A percentile compares a stretch with the other conserved stretches of the same genome.
Conservation (phyloP, 2,329 filamentous ascomycete species). For the Penicillium polonicum region DNA sequence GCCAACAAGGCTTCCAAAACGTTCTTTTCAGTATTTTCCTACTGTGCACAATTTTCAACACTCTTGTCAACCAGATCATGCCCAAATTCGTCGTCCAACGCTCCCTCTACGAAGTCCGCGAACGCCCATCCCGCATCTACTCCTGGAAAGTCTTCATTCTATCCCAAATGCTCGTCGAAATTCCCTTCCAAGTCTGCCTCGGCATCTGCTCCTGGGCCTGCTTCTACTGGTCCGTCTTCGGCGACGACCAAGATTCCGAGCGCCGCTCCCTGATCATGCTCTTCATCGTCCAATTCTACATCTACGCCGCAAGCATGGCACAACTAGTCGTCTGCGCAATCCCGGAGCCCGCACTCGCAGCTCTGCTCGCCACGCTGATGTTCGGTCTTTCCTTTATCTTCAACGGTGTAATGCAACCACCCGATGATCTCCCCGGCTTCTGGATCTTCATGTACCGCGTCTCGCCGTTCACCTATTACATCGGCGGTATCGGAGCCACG, state of each 20-base stretch:
- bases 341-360: constrained; percentile 15
- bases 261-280: constrained; percentile 19
- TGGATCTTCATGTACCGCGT: constrained; percentile 62
- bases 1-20: constrained; percentile 74
- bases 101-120: constrained; percentile 76
- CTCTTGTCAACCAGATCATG: constrained; percentile 59
- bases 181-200: constrained; percentile 69
- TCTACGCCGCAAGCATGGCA: constrained; percentile 20
- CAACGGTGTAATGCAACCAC: constrained; percentile 61
- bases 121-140: constrained; percentile 78
- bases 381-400: constrained; percentile 21
- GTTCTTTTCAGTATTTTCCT: constrained; percentile 84
- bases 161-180: constrained; percentile 77
- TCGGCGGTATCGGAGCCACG: constrained; percentile 64
- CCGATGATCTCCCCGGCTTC: constrained; percentile 63
- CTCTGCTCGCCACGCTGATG: constrained; percentile 20
- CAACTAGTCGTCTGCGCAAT: constrained; percentile 15
- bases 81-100: constrained; percentile 79
- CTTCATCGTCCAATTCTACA: constrained; percentile 24
- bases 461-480: constrained; percentile 53
- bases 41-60: constrained; percentile 55
- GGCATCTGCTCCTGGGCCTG: constrained; percentile 23
- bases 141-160: constrained; percentile 82
- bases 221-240: constrained; percentile 25
- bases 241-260: constrained; percentile 12